Conservation (phyloP, 2,329 filamentous ascomycete species). For the Scedosporium minutisporum region DNA sequence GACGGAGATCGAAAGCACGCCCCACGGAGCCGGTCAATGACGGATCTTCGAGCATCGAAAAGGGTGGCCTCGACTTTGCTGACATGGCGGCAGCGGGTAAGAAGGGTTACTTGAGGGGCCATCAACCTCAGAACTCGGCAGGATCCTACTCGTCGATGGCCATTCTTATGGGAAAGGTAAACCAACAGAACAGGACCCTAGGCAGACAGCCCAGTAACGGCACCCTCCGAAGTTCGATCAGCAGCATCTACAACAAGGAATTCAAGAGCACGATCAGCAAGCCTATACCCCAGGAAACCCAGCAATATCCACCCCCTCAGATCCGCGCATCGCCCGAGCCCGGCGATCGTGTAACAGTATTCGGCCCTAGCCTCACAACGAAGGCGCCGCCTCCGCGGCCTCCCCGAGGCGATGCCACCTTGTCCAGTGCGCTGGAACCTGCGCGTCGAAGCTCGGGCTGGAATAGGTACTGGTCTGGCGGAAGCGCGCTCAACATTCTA, state of each 20-base stretch:
- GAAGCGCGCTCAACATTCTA: slow-evolving; percentile 57
- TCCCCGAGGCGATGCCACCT: slow-evolving; percentile 18
- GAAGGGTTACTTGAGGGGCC: slow-evolving; percentile 34
- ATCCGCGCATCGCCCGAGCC: background rate
- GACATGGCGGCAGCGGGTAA: slow-evolving; percentile 18
- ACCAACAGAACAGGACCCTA: slow-evolving; percentile 19
- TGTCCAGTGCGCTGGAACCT: slow-evolving; percentile 18
- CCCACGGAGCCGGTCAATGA: slow-evolving; percentile 19
- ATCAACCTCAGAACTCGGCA: slow-evolving; percentile 42
- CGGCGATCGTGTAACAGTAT: slow-evolving; percentile 3
- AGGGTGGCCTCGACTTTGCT: slow-evolving; percentile 38
- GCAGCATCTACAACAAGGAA: slow-evolving; percentile 52
- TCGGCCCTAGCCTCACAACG: slow-evolving; percentile 2
- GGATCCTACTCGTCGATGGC: slow-evolving; percentile 55
- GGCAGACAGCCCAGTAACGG: slow-evolving; percentile 48
- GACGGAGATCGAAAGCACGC: slow-evolving; percentile 33
- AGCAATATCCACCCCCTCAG: background rate
- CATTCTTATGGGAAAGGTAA: slow-evolving; percentile 48
- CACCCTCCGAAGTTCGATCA: slow-evolving; percentile 35
- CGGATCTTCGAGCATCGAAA: slow-evolving; percentile 35
- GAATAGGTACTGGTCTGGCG: slow-evolving; percentile 70
- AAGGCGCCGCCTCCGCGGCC: slow-evolving; percentile 2
- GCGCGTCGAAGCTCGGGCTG: slow-evolving; percentile 60
- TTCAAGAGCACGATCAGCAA: slow-evolving; percentile 55
- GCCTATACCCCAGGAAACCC: slow-evolving; percentile 38